Evolutionary conservation across 2,329 filamentous ascomycete species (phyloP).

Genomic region (Phialocephala subalpina): DNA sequence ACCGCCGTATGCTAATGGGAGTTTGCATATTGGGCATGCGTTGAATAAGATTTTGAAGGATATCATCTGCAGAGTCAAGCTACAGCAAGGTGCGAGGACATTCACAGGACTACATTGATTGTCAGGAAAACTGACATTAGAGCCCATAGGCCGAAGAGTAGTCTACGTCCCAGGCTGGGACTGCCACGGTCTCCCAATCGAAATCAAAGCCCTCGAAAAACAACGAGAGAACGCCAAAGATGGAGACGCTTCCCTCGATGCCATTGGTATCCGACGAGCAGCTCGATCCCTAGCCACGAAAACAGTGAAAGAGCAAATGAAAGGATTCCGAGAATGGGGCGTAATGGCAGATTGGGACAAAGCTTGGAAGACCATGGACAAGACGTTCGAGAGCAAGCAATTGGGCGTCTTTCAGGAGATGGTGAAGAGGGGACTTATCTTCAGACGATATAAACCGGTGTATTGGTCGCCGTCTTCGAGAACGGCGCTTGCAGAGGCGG

Average conservation of each 20-base stretch:
- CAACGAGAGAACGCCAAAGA: slow-evolving; percentile 34
- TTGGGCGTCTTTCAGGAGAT: slow-evolving; percentile 78
- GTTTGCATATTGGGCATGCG: slow-evolving; percentile 90
- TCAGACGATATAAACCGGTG: slow-evolving; percentile 81
- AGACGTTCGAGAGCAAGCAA: slow-evolving; percentile 76
- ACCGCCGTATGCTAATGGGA: slow-evolving; percentile 94
- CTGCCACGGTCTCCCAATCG: slow-evolving; percentile 95
- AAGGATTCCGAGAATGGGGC: slow-evolving; percentile 75
- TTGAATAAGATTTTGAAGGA: slow-evolving; percentile 98
- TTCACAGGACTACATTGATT: neutral
- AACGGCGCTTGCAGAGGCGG: slow-evolving; percentile 83
- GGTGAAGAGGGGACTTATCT: slow-evolving; percentile 77
- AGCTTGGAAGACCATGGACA: slow-evolving; percentile 82
- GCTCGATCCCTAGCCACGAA: slow-evolving; percentile 72
- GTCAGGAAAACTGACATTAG: neutral
- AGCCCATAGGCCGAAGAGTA: slow-evolving; percentile 65
- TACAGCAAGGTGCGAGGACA: slow-evolving; percentile 66
- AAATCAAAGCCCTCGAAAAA: slow-evolving; percentile 81
- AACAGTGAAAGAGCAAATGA: slow-evolving; percentile 77
- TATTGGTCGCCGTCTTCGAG: slow-evolving; percentile 85
- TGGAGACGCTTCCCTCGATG: slow-evolving; percentile 50
- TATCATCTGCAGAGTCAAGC: slow-evolving; percentile 82
- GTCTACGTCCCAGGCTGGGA: slow-evolving; percentile 95
- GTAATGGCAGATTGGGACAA: slow-evolving; percentile 84
- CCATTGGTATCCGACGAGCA: slow-evolving; percentile 67